Percentiles rank a stretch among this genome's conserved stretches.
Conservation (phyloP, 306 rosid genomes). For the Canavalia gladiata region DNA sequence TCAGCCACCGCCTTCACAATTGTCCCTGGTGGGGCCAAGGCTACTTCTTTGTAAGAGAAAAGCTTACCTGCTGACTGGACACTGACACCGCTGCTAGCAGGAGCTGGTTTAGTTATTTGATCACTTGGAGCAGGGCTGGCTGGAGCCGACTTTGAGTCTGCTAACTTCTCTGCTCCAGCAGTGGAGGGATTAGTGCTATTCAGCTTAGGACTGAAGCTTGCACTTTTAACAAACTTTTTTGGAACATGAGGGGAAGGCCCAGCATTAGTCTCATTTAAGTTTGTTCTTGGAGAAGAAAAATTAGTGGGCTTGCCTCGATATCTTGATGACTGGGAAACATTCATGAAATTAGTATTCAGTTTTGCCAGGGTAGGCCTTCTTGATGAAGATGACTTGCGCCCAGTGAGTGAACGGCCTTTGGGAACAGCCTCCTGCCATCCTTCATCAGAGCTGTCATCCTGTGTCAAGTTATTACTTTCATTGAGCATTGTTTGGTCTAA, state of each 20-base stretch:
- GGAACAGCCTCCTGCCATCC: conserved; percentile 99
- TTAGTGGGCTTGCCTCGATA: conserved; percentile 70
- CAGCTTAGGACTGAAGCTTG: conserved; percentile 83
- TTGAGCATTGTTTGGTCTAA: conserved; percentile 56
- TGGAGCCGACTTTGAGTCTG: conserved; percentile 82
- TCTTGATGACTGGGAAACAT: conserved; percentile 75
- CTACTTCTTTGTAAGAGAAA: conserved; percentile 98
- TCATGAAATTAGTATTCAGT: conserved; percentile 80
- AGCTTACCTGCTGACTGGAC: conserved; percentile 84
- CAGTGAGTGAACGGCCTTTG: conserved; percentile 78
- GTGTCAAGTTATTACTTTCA: conserved; percentile 57
- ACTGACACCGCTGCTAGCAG: conserved; percentile 57
- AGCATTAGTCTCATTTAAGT: conserved; percentile 62
- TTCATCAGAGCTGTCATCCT: conserved; percentile 78
- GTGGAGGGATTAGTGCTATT: conserved; percentile 53
- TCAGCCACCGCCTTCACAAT: conserved; percentile 93
- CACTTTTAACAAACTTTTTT: conserved; percentile 75
- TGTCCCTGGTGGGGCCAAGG: conserved; percentile 96
- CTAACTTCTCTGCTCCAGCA: conserved; percentile 60
- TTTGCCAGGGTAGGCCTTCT: conserved; percentile 93
- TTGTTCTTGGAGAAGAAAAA: conserved; percentile 66
- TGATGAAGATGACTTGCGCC: conserved; percentile 80
- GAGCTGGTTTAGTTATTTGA: conserved; percentile 66
- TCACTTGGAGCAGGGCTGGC: conserved; percentile 66
- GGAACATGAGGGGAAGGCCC: conserved; percentile 63